Percentiles rank a stretch among this genome's conserved stretches.
Evolutionary conservation across 2,329 filamentous ascomycete species (phyloP).

Genomic region (Sporothrix dimorphospora): DNA sequence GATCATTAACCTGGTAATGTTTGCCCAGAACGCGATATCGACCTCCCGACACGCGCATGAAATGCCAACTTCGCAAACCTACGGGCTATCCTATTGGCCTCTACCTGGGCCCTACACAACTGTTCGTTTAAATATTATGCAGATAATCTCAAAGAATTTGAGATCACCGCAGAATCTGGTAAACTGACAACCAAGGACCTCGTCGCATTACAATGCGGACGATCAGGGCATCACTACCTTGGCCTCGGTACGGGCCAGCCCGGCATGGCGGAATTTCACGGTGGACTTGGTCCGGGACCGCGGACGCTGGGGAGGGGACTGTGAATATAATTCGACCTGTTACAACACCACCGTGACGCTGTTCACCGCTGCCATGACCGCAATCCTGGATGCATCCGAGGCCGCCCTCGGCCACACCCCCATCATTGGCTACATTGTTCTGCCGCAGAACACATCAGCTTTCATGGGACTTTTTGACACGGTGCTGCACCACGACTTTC

Average conservation of each 20-base stretch:
- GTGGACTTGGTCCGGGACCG: background rate
- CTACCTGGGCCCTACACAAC: conserved; percentile 22
- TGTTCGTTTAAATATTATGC: conserved; percentile 4
- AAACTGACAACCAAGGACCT: conserved; percentile 11
- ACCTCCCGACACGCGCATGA: background rate
- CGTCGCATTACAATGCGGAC: conserved; percentile 22
- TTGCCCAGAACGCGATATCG: conserved; percentile 8
- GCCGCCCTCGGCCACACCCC: conserved; percentile 5
- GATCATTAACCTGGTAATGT: background rate
- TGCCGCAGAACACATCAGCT: background rate
- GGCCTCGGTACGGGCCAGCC: conserved; percentile 5
- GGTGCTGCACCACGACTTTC: conserved; percentile 12
- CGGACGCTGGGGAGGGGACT: conserved; percentile 3
- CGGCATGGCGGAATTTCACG: conserved; percentile 12
- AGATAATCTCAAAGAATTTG: background rate
- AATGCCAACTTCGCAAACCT: conserved; percentile 8
- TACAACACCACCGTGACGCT: background rate
- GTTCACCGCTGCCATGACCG: conserved; percentile 5
- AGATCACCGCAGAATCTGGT: background rate
- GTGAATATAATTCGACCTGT: background rate
- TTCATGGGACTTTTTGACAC: conserved; percentile 1
- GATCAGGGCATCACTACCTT: conserved; percentile 14
- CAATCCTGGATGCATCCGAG: background rate
- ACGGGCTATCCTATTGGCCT: conserved; percentile 20
- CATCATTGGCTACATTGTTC: conserved; percentile 4